Evolutionary conservation across 352 stramenopile genomes (phyloP), one percentile per base, ranked within the genome.

Genomic region (Phytophthora cryptogea): DNA sequence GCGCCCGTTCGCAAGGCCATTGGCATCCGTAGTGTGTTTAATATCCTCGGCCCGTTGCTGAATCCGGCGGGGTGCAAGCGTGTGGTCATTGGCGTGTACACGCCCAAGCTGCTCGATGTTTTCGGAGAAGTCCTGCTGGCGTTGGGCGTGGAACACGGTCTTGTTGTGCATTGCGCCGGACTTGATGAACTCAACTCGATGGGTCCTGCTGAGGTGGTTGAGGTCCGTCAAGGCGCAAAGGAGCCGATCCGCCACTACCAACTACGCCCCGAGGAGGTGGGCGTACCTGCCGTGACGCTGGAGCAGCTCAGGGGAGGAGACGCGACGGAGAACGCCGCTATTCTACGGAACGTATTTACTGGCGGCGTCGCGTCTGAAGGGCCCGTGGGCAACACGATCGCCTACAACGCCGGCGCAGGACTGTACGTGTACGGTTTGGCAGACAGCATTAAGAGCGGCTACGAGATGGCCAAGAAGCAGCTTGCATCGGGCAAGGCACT

Each of bases 111-210:
- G 13, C 75, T 99, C 13, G 75, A 89, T 23, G 59, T 95, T 7
- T 95, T 96, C 60, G 89, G 83, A 23, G 62, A 84, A 26, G 84
- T 94, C 54, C 74, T 92, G 60, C 65, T 97, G 63, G 78, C 97
- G 30, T 86, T 98, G 8, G 89, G 92, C 39, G 88, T 99, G 2
- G 97, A 99, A 63, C 97, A 99, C 76, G 97, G 94, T 8, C 89
- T 99, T 23, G 94, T 99, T 14, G 97, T 99, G 48, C 97, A 99
- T 82, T 98, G 97, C 39, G 91, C 90, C 9, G 97, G 97, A 5
- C 84, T 99, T n/a, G 97, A 99, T 76, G 97, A 99, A 68, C 97
- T 99, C 49, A 98, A 96, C 70, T 95, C 97, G 23, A 86, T 99
- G 33, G 97, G 97, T 11, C 42, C 66, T 1, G 86, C 86, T 8